Conservation (phyloP, 495 filamentous ascomycete species). For the Penicillium cosmopolitanum region DNA sequence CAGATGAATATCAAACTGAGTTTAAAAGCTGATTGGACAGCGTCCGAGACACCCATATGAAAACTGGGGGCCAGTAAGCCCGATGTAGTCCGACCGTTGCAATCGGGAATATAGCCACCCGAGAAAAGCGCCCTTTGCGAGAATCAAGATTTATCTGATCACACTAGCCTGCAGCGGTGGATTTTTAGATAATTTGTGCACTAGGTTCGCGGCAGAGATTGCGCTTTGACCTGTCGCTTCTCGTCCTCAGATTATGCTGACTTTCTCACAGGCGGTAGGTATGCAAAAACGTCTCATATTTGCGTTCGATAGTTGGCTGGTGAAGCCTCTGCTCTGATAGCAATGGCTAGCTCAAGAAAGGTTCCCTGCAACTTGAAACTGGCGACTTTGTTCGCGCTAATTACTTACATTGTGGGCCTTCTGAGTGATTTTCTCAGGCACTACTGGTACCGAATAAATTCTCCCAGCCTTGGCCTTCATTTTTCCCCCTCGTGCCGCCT, state of each 20-base stretch:
- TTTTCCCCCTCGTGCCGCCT: background rate
- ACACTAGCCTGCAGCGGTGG: background rate
- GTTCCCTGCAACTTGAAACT: background rate
- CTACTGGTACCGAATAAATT: background rate
- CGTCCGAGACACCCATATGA: background rate
- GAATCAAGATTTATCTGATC: conserved; percentile 9
- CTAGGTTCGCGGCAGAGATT: too few species aligned
- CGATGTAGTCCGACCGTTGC: background rate
- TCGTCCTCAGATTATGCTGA: too few species aligned
- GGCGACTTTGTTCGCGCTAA: background rate
- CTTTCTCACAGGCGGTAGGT: background rate
- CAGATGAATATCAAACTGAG: conserved; percentile 1
- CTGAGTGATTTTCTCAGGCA: background rate
- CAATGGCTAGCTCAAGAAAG: background rate
- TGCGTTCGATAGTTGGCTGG: background rate
- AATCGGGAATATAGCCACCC: background rate
- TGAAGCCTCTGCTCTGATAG: background rate
- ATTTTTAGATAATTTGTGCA: too few species aligned
- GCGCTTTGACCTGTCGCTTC: too few species aligned
- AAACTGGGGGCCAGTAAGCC: conserved; percentile 1
- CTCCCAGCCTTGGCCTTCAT: background rate
- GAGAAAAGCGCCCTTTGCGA: background rate
- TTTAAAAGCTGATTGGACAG: background rate
- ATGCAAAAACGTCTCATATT: background rate
- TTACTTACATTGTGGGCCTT: background rate